Base-by-base conservation (phyloP, 106 monocot species). In the Apostasia shenzhenica region DNA sequence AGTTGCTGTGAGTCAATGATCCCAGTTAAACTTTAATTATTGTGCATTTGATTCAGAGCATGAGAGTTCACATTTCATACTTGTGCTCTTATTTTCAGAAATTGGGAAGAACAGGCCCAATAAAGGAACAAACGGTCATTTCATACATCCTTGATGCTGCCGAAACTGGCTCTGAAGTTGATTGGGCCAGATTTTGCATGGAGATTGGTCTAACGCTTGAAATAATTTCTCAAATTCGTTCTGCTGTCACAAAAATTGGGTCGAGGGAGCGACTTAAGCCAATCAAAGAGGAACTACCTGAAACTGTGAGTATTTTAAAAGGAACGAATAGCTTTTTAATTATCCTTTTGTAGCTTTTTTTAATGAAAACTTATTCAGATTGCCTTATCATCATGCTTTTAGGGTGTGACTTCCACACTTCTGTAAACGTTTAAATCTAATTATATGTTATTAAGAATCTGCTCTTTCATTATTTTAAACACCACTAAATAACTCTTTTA, bases 221-320 rank as follows among this genome's bases (percentile, higher is more conserved):
- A 44, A 84, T 82, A 45, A 50, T 67, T 44, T 79, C 79, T 39
- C 84, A 66, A 67, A 85, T 99, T 61, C 67, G 55, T 37, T 39
- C 2, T 54, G 92, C 89, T 1, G 72, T 92, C 45, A 38, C 77
- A 57, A 89, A 81, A 48, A 67, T 89, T 75, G 92, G 97, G 59
- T 84, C 94, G 51, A 78, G 55, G 10, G 92, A 92, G 2, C 70
- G 75, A 26, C 65, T 99, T 70, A 99, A 92, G 73, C 92, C 90
- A 61, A 99, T 99, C 67, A 99, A 99, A 74, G 97, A 99, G 61
- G 85, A 85, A 71, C 76, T 99, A 26, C 89, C 92, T 45, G 97
- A 90, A 65, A 79, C 55, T 77, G 92, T 99, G 51, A 86, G 81
- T 72, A 42, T 63, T 60, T 73, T 2, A 8, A 56, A 45, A 60